Conservation (phyloP, 2,329 filamentous ascomycete species). For the Coniochaeta sp. region DNA sequence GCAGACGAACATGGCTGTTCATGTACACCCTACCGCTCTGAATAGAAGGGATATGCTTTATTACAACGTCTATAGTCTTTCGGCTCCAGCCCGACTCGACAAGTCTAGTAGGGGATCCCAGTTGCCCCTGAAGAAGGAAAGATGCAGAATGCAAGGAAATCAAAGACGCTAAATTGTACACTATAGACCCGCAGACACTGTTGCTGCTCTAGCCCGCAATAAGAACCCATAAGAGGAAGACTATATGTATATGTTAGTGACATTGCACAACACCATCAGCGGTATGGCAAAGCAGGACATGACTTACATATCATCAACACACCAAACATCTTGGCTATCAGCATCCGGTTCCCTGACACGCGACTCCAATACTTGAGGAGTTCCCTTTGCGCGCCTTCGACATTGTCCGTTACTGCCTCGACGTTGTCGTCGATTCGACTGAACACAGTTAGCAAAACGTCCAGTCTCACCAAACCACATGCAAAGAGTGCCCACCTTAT, state of each 20-base stretch:
- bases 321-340: constrained; percentile 82
- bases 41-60: not conserved
- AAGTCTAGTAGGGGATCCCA: not conserved
- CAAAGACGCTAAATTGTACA: constrained; percentile 1
- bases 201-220: constrained; percentile 17
- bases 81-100: not conserved
- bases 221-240: constrained; percentile 19
- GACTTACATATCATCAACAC: constrained; percentile 93
- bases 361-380: constrained; percentile 94
- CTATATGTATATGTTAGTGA: not conserved
- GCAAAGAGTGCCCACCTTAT: not conserved
- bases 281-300: constrained; percentile 11
- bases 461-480: not conserved
- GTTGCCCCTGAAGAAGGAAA: not conserved
- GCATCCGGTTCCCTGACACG: constrained; percentile 90
- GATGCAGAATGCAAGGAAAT: not conserved
- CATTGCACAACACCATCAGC: too few species aligned
- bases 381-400: constrained; percentile 66
- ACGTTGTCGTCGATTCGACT: constrained; percentile 4
- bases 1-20: too few species aligned
- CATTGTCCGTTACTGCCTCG: constrained; percentile 3
- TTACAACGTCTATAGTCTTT: not conserved
- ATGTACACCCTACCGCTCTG: too few species aligned
- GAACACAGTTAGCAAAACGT: not conserved
- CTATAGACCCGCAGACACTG: not conserved